Base-by-base conservation (phyloP, 23 red algal genomes). In the Gracilaria caudata region DNA sequence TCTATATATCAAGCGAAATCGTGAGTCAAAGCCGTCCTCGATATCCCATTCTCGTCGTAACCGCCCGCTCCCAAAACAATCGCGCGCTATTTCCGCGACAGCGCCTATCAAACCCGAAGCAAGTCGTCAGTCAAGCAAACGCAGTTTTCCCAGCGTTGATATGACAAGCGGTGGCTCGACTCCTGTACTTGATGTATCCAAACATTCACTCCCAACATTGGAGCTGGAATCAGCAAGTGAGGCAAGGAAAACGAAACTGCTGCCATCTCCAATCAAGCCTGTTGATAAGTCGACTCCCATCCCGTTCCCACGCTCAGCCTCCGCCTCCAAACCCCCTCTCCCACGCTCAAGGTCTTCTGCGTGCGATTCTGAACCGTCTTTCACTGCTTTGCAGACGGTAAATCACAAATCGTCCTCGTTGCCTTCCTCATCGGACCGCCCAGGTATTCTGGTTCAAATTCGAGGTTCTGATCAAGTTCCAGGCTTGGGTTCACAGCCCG, bases 261-360 rank as follows among this genome's bases (percentile, higher is more conserved):
- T 75, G 38, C 7, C 12, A 32, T 36, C 38, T 29, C 11, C 39
- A 26, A 21, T 49, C n/a, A 49, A 45, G 20, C 21, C 24, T 47
- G 37, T 17, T 20, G 70, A 75, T 29, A 26, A 46, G 38, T 33
- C 70, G 0, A 41, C 20, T 73, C 37, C 66, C 24, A 30, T 73
- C 19, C 33, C 38, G 16, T 75, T 75, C 40, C 37, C 37, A 5
- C 33, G 70, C 10, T 75, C 70, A 11, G 70, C 25, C 19, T 75
- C 70, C 4, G 37, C 70, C 25, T 75, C 70, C 38, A 75, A 75
- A 75, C 70, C 70, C 23, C 70, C 70, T 3, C 33, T 75, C 29
- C 70, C 70, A 21, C 37, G 70, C 21, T 75, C 70, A 43, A 75
- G 37, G 33, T 75, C 70, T 29, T 75, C 70, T 43, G 70, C 70